Base-by-base conservation (phyloP, 805 yeast species). In the Lachancea thermotolerans region DNA sequence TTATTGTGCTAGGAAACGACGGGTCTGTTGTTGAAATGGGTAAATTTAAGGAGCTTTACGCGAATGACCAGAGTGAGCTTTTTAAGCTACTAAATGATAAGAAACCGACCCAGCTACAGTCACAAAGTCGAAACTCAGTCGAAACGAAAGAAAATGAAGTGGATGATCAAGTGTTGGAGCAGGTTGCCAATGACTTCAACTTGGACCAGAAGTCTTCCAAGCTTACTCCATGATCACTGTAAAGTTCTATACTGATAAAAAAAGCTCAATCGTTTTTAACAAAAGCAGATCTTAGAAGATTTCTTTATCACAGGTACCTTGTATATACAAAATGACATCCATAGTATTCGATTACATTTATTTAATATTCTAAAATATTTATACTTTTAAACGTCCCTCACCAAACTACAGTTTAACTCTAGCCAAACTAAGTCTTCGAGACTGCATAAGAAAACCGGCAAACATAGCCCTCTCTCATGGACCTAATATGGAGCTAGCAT, bases 11-110 rank as follows among this genome's bases (percentile, higher is more conserved):
- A 32, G 90, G 87, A 37, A 71, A 77, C 42, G 84, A 87, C 36
- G 95, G 96, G 12, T 77, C 76, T 41, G 93, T 88, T 38, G 88
- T 81, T 6, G 95, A 86, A 63, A 75, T 74, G 45, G 95, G 93
- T 29, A 62, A 67, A 16, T 87, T 82, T 55, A 69, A 68, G 31
- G 79, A 75, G 17, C 69, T 87, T 45, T 78, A 74, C 49, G 66
- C 70, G 18, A 66, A 83, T 46, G 60, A 66, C 27, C 54, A 60
- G 21, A 69, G 73, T 52, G 70, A 66, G 25, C 50, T 70, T 34
- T 68, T 63, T 37, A 66, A 66, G 46, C 48, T 70, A 14, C 48
- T 70, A 39, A 65, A 66, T 43, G 74, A 70, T 49, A 42, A 41
- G 29, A 33, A 40, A n/a, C 42, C 14, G 17, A 28, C 18, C 37